Evolutionary conservation across 129 eudicot species (phyloP), one percentile per base, ranked within the genome.

Genomic region (Cynara cardunculus): DNA sequence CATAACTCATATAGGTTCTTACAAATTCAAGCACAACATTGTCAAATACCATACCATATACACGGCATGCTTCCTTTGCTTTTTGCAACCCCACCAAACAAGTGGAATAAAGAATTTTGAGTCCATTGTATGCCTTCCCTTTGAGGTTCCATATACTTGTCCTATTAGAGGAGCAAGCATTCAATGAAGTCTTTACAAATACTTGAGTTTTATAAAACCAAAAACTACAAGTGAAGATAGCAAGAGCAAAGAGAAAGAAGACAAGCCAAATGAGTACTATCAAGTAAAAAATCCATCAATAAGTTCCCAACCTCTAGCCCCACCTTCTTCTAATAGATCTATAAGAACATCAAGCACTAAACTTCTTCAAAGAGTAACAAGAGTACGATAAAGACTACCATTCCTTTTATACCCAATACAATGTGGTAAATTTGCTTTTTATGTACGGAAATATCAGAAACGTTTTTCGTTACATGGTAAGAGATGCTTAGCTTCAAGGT

Each of bases 201-300:
- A 44, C 78, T 16, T 11, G 24, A 44, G 16, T 74, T 5, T 74
- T 41, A 61, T 6, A 74, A 80, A 62, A 7, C 11, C 65, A 7
- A 80, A 34, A 14, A 5, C 4, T 37, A 9, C 79, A 37, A 37
- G 28, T 11, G 0, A 73, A 73, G 68, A 62, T 80, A 27, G 84
- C 79, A 19, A 26, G 73, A 80, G 66, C 84, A 73, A 73, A 73
- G 34, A 80, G 79, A 74, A 80, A 80, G 22, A 19, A 12, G 44
- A 44, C 56, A 56, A 0, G 35, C 25, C 53, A 72, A 62, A 62
- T 8, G 78, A 49, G 77, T 32, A 18, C 72, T 59, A 39, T n/a
- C 77, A 79, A 71, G 78, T 72, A 61, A 61, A 1, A 61, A 49
- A 56, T 70, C 34, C 25, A 14, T 79, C 59, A 46, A 46, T 46